Percentiles rank a stretch among this genome's conserved stretches.
Conservation (phyloP, 2,329 filamentous ascomycete genomes). For the Exophiala dermatitidis region DNA sequence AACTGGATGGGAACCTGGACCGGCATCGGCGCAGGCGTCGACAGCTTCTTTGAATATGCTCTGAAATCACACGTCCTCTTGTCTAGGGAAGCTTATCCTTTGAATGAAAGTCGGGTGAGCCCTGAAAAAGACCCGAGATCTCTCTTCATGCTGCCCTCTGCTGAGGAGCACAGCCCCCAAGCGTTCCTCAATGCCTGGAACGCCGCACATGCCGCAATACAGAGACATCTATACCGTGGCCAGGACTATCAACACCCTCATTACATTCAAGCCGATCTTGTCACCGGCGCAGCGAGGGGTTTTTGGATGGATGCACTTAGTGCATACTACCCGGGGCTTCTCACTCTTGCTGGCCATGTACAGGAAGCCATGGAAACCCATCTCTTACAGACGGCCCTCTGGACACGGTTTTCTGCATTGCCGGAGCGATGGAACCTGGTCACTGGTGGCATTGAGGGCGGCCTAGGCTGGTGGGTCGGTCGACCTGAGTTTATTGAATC, state of each 20-base stretch:
- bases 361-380: conserved; percentile 88
- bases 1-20: conserved; percentile 82
- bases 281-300: conserved; percentile 78
- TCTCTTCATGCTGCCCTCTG: conserved; percentile 57
- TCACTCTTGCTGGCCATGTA: conserved; percentile 78
- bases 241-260: conserved; percentile 73
- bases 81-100: conserved; percentile 56
- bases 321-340: conserved; percentile 86
- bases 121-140: conserved; percentile 49
- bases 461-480: conserved; percentile 89
- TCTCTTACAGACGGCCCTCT: conserved; percentile 82
- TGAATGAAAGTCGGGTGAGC: conserved; percentile 35
- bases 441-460: conserved; percentile 74
- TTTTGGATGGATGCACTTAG: conserved; percentile 96
- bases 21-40: conserved; percentile 93
- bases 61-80: conserved; percentile 88
- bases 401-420: conserved; percentile 88
- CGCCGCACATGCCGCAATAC: conserved; percentile 77
- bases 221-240: conserved; percentile 80
- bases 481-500: conserved; percentile 96
- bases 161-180: conserved; percentile 63
- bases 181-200: conserved; percentile 79
- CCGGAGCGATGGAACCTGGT: conserved; percentile 90
- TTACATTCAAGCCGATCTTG: conserved; percentile 82
- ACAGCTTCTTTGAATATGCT: conserved; percentile 98